phyloP scores from a whole-genome alignment of 352 stramenopile species.

The Phytophthora boehmeriae region DNA sequence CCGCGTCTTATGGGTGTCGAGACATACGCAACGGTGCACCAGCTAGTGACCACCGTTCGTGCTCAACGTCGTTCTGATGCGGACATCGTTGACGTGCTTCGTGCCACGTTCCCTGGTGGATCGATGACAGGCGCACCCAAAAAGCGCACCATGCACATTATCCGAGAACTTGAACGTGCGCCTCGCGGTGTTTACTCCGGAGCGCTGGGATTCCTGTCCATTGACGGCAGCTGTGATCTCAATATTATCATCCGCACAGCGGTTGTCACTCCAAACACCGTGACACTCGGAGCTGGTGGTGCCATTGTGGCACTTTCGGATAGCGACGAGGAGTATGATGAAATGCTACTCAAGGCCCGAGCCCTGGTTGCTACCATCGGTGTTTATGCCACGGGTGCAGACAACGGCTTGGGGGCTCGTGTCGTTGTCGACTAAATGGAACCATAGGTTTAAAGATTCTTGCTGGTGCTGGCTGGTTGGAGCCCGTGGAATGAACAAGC shows the following conservation, averaged over 20 bases:
- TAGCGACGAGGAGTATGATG: constrained; percentile 92
- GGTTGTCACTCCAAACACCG: constrained; percentile 82
- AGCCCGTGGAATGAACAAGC: constrained; percentile 22
- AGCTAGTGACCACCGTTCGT: constrained; percentile 96
- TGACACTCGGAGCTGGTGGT: constrained; percentile 93
- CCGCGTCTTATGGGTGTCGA: constrained; percentile 95
- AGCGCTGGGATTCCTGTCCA: constrained; percentile 94
- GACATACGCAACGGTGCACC: constrained; percentile 97
- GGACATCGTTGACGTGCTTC: constrained; percentile 91
- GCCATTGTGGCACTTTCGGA: constrained; percentile 96
- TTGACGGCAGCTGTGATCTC: constrained; percentile 96
- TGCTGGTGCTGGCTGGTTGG: constrained; percentile 22
- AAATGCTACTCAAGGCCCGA: constrained; percentile 92
- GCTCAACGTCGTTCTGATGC: constrained; percentile 58
- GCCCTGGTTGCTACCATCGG: constrained; percentile 69
- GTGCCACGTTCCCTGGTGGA: constrained; percentile 95
- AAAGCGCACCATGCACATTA: constrained; percentile 95
- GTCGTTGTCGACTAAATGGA: constrained; percentile 30
- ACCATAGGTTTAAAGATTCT: background rate
- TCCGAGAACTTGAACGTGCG: constrained; percentile 90
- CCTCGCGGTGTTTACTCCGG: constrained; percentile 96
- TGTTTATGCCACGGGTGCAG: constrained; percentile 54
- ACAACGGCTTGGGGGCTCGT: constrained; percentile 41
- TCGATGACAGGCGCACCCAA: constrained; percentile 99
- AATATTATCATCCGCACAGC: constrained; percentile 98